Evolutionary conservation across 2,329 filamentous ascomycete species (phyloP).

Genomic region (Xylariaceae sp.): DNA sequence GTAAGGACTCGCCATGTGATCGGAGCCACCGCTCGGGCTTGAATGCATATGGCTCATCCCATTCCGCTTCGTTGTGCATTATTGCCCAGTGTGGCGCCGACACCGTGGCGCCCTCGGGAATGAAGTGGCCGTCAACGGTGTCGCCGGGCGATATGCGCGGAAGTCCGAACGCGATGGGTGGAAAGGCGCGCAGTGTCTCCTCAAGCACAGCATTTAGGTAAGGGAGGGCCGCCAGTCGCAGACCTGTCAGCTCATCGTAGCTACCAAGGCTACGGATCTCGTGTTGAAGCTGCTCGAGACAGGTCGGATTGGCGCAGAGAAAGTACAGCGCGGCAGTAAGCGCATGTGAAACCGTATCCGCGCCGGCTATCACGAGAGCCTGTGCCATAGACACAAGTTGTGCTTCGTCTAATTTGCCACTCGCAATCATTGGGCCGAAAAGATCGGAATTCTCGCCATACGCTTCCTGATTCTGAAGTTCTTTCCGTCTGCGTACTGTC

Average conservation of each 20-base stretch:
- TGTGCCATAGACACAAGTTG: slow-evolving; percentile 24
- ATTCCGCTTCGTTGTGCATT: slow-evolving; percentile 20
- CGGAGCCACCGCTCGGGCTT: slow-evolving; percentile 27
- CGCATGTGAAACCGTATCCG: slow-evolving; percentile 41
- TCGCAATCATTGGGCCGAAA: slow-evolving; percentile 12
- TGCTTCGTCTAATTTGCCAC: slow-evolving; percentile 13
- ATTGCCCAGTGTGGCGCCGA: slow-evolving; percentile 24
- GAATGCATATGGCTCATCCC: slow-evolving; percentile 24
- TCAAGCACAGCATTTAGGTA: slow-evolving; percentile 28
- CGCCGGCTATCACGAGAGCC: slow-evolving; percentile 37
- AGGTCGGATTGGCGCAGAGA: slow-evolving; percentile 34
- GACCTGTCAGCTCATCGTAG: slow-evolving; percentile 21
- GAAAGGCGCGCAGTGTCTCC: slow-evolving; percentile 24
- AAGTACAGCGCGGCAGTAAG: slow-evolving; percentile 37
- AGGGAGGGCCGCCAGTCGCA: slow-evolving; percentile 14
- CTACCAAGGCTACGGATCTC: slow-evolving; percentile 36
- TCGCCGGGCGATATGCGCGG: slow-evolving; percentile 27
- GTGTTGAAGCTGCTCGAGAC: slow-evolving; percentile 32
- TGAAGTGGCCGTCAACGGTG: slow-evolving; percentile 23
- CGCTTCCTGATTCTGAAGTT: slow-evolving; percentile 11
- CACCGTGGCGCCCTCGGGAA: slow-evolving; percentile 23
- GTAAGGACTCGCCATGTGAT: slow-evolving; percentile 6
- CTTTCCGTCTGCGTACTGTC: slow-evolving; percentile 21
- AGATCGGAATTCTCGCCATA: slow-evolving; percentile 7
- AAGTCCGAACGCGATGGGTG: slow-evolving; percentile 26